These are phyloP conservation scores for Elaeis oleifera DNA, from an alignment of 202 grass and related monocot species.

Conservation along the genomic window DNA sequence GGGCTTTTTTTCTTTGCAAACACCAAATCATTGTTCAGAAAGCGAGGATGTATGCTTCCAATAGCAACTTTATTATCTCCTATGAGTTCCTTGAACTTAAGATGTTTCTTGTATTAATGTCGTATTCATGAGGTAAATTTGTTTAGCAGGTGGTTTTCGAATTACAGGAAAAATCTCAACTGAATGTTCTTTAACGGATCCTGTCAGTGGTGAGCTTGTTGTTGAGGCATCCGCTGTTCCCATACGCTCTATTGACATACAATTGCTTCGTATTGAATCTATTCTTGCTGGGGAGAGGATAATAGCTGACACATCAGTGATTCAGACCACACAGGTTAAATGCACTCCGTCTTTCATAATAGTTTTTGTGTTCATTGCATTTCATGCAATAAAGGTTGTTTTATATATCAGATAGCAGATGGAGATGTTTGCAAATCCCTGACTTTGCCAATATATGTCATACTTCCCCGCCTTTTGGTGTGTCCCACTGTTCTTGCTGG, in stretches of 20 bases:
- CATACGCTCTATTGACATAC: constrained; percentile 15
- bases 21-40: no score
- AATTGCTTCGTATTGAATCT: constrained; percentile 17
- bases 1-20: no score
- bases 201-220: constrained; percentile 8
- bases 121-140: neutral
- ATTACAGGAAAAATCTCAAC: constrained; percentile 17
- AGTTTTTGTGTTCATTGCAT: neutral
- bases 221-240: constrained; percentile 16
- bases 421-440: constrained; percentile 10
- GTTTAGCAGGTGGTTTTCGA: constrained; percentile 8
- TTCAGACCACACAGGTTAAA: constrained; percentile 15
- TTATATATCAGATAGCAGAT: constrained; percentile 14
- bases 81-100: no score
- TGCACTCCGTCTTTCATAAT: neutral
- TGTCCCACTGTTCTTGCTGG: constrained; percentile 12
- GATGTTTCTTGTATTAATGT: no score
- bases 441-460: constrained; percentile 10
- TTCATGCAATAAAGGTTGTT: neutral
- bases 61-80: no score
- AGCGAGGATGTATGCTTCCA: no score
- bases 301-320: constrained; percentile 15
- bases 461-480: constrained; percentile 18
- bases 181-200: constrained; percentile 10
- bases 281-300: constrained; percentile 12